These are phyloP conservation scores for Dactylonectria estremocensis DNA, from an alignment of 2,329 filamentous ascomycete genomes.

Conservation along the genomic window DNA sequence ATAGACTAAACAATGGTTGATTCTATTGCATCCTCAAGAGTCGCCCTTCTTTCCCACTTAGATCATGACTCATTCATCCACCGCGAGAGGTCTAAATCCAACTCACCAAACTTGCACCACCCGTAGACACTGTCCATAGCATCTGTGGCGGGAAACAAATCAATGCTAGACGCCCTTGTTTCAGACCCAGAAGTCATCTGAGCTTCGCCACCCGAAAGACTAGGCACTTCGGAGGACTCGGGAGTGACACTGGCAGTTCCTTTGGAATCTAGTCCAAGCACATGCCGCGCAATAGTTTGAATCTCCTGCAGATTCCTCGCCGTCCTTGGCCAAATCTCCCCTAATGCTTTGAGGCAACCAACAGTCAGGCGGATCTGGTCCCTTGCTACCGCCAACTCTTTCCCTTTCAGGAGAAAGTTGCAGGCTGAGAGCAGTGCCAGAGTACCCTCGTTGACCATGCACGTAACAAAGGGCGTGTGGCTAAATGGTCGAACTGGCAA, in stretches of 20 bases:
- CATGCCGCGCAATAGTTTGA: conserved; percentile 40
- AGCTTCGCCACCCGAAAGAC: background rate
- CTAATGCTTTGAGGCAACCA: conserved; percentile 30
- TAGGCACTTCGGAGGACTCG: background rate
- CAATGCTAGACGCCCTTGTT: background rate
- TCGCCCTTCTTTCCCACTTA: background rate
- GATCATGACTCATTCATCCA: background rate
- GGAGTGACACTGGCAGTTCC: background rate
- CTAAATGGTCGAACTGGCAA: conserved; percentile 29
- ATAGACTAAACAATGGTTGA: no score
- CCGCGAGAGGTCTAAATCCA: background rate
- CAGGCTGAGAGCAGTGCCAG: conserved; percentile 34
- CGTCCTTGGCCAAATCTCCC: conserved; percentile 33
- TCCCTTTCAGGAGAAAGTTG: conserved; percentile 26
- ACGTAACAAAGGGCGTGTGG: conserved; percentile 35
- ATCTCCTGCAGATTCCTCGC: conserved; percentile 39
- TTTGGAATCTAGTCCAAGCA: conserved; percentile 8
- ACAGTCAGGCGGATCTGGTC: conserved; percentile 39
- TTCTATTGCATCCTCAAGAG: no score
- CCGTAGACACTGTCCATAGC: conserved; percentile 25
- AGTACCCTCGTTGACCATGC: conserved; percentile 40
- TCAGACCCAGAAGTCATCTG: background rate
- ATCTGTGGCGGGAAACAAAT: conserved; percentile 2
- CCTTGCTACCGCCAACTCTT: conserved; percentile 29
- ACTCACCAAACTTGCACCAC: conserved; percentile 14